Evolutionary conservation across 2,329 filamentous ascomycete species (phyloP), one percentile per base, ranked within the genome.

Genomic region (Phialophora macrospora): DNA sequence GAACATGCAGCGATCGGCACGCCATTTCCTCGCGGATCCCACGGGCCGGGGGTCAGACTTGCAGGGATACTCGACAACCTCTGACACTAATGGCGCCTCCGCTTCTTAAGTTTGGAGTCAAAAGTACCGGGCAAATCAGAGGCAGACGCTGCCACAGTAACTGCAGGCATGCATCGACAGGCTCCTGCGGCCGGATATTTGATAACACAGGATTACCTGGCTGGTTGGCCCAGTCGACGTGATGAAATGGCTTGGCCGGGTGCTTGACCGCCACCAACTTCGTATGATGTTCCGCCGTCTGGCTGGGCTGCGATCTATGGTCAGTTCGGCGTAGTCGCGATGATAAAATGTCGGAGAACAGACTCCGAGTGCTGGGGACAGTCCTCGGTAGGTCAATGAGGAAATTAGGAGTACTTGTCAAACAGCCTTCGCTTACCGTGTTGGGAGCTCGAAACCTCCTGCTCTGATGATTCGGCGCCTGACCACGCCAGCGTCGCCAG

Each of bases 1-100:
- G 30, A 26, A 51, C n/a, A 49, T 51, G 48, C 48, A 51, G 48
- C 24, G 48, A 51, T 51, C 48, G 24, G 48, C 48, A 26, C 20
- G 48, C 48, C 8, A 48, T n/a, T 48, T 48, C 44, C 11, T 28
- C 24, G 30, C 41, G 56, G 56, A 17, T 20, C 7, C 14, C 4
- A 3, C 24, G 14, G 41, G 41, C 24, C 56, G 22, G 41, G 41
- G 7, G 17, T 5, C 3, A 30, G 14, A 20, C 8, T 8, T 3
- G n/a, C 20, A 51, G 48, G 48, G 48, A 51, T 26, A 6, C 20
- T 24, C 20, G 8, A 22, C 20, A 11, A 1, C 34, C n/a, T 26
- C 20, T 5, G 8, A 48, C 41, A 48, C 55, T 48, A 49, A 58
- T 26, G n/a, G 26, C 26, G 38, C n/a, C 56, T 49, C 24, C 24